A percentile compares a stretch with the other conserved stretches of the same genome.
These are phyloP conservation scores for Odonthalia washingtoniensis DNA, from an alignment of 31 red algal species.

Conservation along the genomic window DNA sequence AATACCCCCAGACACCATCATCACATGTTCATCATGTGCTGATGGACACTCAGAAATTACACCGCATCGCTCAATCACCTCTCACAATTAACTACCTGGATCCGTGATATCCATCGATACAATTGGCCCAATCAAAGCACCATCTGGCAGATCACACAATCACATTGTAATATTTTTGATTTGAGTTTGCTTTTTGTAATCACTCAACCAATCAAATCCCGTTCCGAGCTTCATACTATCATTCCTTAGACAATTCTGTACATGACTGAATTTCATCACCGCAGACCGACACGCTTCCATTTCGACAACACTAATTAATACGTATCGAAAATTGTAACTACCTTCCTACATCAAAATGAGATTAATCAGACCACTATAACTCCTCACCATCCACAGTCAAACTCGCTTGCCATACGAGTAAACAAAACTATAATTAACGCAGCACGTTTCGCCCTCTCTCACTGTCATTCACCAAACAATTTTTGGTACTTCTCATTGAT, in stretches of 20 bases:
- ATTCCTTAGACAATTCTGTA: not conserved
- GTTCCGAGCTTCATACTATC: not conserved
- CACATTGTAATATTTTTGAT: not conserved
- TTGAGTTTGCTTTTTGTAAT: not conserved
- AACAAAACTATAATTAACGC: not conserved
- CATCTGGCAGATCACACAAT: not conserved
- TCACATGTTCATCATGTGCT: not conserved
- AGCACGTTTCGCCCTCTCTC: not conserved
- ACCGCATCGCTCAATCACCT: not conserved
- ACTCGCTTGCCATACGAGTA: not conserved
- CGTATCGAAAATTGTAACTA: not conserved
- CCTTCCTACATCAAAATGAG: not conserved
- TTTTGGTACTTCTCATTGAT: not conserved
- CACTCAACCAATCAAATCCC: too few species aligned
- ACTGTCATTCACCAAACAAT: not conserved
- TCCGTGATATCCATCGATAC: not conserved
- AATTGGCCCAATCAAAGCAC: not conserved
- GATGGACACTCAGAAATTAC: not conserved
- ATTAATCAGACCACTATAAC: not conserved
- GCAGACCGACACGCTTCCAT: not conserved
- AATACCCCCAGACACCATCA: not conserved
- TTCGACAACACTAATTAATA: conserved; percentile 11
- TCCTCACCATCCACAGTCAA: not conserved
- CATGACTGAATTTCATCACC: not conserved
- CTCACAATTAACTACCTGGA: not conserved